A percentile compares a stretch with the other conserved stretches of the same genome.
These are phyloP conservation scores for Colletotrichum sp. DNA, from an alignment of 2,329 filamentous ascomycete genomes.

Conservation along the genomic window DNA sequence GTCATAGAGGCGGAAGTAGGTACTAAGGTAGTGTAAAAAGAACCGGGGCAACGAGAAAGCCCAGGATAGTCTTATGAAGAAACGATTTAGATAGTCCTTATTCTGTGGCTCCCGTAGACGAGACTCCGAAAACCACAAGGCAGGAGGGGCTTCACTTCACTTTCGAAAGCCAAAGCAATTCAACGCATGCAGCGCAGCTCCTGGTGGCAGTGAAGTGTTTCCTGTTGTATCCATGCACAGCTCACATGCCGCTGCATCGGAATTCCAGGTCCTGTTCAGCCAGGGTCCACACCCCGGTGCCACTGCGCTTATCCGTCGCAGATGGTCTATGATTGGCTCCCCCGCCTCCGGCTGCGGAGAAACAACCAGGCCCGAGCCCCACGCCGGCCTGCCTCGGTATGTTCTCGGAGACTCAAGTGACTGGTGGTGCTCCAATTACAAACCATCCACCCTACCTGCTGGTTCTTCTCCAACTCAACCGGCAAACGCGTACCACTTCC, in stretches of 20 bases:
- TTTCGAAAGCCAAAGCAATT: not conserved
- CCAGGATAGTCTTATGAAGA: not conserved
- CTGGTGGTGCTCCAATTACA: not conserved
- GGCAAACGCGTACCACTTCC: not conserved
- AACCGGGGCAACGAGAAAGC: not conserved
- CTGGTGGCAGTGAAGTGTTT: not conserved
- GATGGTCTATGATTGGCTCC: not conserved
- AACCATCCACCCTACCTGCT: not conserved
- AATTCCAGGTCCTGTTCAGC: not conserved
- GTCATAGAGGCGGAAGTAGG: not conserved
- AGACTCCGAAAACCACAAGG: not conserved
- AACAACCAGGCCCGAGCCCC: conserved; percentile 9
- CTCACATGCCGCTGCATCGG: conserved; percentile 13
- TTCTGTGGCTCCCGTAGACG: not conserved
- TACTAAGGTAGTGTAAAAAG: not conserved
- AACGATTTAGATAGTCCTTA: not conserved
- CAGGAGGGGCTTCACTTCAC: not conserved
- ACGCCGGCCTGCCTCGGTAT: conserved; percentile 19
- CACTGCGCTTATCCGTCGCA: not conserved
- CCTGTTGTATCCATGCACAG: not conserved
- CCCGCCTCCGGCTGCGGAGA: conserved; percentile 22
- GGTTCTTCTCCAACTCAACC: not conserved
- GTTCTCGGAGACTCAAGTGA: conserved; percentile 9
- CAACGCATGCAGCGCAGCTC: not conserved
- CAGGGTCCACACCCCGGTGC: not conserved